A percentile compares a stretch with the other conserved stretches of the same genome.
Conservation (phyloP, 306 rosid species). For the Pyrus bretschneideri region DNA sequence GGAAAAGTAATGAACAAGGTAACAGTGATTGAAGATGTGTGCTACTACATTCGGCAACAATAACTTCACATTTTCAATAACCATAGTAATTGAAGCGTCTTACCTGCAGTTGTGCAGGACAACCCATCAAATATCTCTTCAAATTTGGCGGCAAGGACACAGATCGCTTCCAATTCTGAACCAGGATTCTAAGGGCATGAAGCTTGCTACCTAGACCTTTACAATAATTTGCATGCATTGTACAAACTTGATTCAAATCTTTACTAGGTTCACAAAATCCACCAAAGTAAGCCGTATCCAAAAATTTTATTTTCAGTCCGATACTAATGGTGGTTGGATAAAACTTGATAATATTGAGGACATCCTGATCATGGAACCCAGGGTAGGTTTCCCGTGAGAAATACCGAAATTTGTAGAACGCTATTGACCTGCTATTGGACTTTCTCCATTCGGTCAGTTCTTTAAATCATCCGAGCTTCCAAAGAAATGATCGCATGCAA, state of each 20-base stretch:
- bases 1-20: neutral
- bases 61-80: neutral
- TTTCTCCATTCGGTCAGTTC: conserved; percentile 87
- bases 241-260: conserved; percentile 84
- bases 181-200: conserved; percentile 76
- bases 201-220: conserved; percentile 78
- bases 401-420: conserved; percentile 84
- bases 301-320: conserved; percentile 67
- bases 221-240: conserved; percentile 98
- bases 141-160: conserved; percentile 59
- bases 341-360: conserved; percentile 74
- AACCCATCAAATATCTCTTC: conserved; percentile 62
- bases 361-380: conserved; percentile 95
- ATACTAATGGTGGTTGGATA: conserved; percentile 44
- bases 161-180: conserved; percentile 79
- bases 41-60: neutral
- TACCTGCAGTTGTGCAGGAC: conserved; percentile 92
- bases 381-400: conserved; percentile 66
- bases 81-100: neutral
- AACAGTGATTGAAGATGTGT: conserved; percentile 2
- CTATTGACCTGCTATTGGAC: conserved; percentile 77
- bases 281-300: conserved; percentile 87
- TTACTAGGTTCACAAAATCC: conserved; percentile 96
- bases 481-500: conserved; percentile 82
- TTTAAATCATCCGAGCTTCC: conserved; percentile 56